phyloP scores from a whole-genome alignment of 306 rosid genomes.

The Glycine soja region DNA sequence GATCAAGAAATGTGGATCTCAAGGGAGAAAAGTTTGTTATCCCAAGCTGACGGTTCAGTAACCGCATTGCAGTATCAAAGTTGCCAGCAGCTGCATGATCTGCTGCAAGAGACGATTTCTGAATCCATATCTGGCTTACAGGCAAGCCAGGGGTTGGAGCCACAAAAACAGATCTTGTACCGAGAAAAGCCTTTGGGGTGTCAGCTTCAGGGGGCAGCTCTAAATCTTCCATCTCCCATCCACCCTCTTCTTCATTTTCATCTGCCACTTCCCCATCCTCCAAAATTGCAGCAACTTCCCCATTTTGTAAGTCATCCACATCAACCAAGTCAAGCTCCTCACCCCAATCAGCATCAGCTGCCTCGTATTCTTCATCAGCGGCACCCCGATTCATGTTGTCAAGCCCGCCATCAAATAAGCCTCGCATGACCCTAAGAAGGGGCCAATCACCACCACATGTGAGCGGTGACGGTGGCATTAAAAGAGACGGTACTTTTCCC shows the following conservation, averaged over 20 bases:
- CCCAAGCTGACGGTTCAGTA: conserved; percentile 78
- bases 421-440: conserved; percentile 68
- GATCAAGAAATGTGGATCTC: conserved; percentile 69
- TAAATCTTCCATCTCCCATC: conserved; percentile 80
- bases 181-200: conserved; percentile 61
- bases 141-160: conserved; percentile 84
- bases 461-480: conserved; percentile 69
- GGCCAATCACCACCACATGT: conserved; percentile 83
- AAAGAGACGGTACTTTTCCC: conserved; percentile 65
- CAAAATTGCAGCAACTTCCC: conserved; percentile 55
- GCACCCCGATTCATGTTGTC: conserved; percentile 25
- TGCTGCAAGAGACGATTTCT: conserved; percentile 80
- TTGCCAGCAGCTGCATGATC: conserved; percentile 87
- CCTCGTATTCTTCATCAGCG: conserved; percentile 65
- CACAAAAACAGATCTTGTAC: conserved; percentile 60
- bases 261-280: conserved; percentile 67
- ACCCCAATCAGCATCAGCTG: conserved; percentile 67
- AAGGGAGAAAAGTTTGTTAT: conserved; percentile 67
- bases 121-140: conserved; percentile 77
- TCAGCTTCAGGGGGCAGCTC: conserved; percentile 77
- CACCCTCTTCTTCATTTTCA: conserved; percentile 71
- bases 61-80: conserved; percentile 80
- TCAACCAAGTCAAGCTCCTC: conserved; percentile 72
- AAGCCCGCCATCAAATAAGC: conserved; percentile 60
- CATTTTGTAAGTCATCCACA: conserved; percentile 62